These are phyloP conservation scores for Dactylellina parvicollis DNA, from an alignment of 2,329 filamentous ascomycete genomes.

Conservation along the genomic window DNA sequence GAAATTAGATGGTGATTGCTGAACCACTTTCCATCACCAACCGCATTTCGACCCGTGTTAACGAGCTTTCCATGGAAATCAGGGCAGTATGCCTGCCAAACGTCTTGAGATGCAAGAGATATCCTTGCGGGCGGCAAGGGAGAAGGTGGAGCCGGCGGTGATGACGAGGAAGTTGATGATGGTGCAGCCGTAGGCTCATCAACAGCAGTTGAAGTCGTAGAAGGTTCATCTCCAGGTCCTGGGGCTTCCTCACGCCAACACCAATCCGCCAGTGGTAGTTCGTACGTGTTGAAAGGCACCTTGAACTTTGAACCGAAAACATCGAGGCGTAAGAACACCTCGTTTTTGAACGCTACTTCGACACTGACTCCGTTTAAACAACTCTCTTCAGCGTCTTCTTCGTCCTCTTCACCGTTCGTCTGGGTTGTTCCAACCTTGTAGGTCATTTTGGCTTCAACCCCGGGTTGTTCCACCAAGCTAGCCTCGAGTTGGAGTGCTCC, in stretches of 20 bases:
- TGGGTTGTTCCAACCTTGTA: neutral
- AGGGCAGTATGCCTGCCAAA: neutral
- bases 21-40: neutral
- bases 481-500: neutral
- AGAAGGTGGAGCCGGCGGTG: no score
- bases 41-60: neutral
- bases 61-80: neutral
- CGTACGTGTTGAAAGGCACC: neutral
- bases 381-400: neutral
- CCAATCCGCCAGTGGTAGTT: neutral
- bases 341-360: neutral
- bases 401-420: neutral
- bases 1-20: neutral
- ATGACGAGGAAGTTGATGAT: neutral
- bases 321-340: neutral
- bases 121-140: neutral
- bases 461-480: neutral
- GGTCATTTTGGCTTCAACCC: neutral
- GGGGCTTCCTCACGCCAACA: neutral
- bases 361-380: neutral
- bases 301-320: neutral
- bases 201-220: neutral
- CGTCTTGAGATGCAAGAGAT: neutral
- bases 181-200: neutral
- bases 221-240: neutral